Evolutionary conservation across 192 early-diverging fungal genomes (phyloP).

Genomic region (Coemansia sp.): DNA sequence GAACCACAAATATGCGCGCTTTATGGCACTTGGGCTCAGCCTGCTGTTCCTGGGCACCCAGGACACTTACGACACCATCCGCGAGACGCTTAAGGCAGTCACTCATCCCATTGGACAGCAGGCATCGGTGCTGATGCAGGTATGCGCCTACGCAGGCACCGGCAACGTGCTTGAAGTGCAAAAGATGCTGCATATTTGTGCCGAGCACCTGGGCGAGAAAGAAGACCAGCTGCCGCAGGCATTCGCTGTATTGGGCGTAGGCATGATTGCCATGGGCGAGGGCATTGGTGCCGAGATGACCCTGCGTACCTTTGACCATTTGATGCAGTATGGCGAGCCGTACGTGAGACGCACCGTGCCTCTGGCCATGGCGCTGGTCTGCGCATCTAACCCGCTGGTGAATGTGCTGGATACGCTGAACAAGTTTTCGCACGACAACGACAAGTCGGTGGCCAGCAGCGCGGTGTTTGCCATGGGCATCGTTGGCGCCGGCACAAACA

Average conservation of each 20-base stretch:
- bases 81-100: constrained; percentile 93
- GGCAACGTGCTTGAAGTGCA: constrained; percentile 98
- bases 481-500: constrained; percentile 98
- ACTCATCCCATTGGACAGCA: constrained; percentile 91
- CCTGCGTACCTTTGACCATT: constrained; percentile 89
- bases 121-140: constrained; percentile 82
- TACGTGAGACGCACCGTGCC: constrained; percentile 93
- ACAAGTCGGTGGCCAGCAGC: constrained; percentile 88
- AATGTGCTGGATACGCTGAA: constrained; percentile 90
- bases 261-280: constrained; percentile 95
- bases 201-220: constrained; percentile 86
- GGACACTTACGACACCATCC: constrained; percentile 82
- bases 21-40: constrained; percentile 92
- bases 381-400: constrained; percentile 93
- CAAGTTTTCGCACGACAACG: constrained; percentile 99
- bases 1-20: constrained; percentile 83
- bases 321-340: constrained; percentile 99
- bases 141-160: constrained; percentile 86
- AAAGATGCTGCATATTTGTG: constrained; percentile 92
- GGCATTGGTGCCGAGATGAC: constrained; percentile 96
- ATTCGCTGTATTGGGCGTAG: constrained; percentile 94
- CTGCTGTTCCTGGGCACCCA: constrained; percentile 90
- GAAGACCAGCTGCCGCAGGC: constrained; percentile 90
- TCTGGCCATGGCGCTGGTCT: constrained; percentile 89
- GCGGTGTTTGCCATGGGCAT: constrained; percentile 99